phyloP scores from a whole-genome alignment of 169 alveolate species.

The Plasmodium ovale region DNA sequence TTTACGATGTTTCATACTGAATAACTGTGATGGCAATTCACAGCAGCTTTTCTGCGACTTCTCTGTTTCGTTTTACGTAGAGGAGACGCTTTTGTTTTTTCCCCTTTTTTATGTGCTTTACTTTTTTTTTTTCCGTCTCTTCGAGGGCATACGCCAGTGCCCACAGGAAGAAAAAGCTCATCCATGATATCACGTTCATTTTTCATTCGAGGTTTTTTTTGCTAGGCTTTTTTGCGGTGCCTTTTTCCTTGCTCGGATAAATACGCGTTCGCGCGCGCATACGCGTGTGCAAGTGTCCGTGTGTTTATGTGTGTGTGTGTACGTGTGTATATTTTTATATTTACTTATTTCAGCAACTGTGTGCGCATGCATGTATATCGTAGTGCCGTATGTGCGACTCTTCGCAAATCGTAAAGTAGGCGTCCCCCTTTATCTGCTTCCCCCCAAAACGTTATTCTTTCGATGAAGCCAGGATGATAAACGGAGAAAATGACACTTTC shows the following conservation, averaged over 20 bases:
- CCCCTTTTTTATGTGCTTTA: not conserved
- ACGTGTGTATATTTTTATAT: not conserved
- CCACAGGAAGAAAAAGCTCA: not conserved
- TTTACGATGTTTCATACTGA: not conserved
- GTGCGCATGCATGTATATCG: too few relatives aligned
- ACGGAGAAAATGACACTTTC: too few relatives aligned
- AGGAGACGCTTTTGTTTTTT: not conserved
- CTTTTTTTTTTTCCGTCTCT: not conserved
- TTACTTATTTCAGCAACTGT: too few relatives aligned
- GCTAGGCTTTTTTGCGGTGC: too few relatives aligned
- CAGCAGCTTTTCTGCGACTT: too few relatives aligned
- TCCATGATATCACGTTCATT: slow-evolving; percentile 1
- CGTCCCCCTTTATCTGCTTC: too few relatives aligned
- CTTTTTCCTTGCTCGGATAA: not conserved
- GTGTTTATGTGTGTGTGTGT: not conserved
- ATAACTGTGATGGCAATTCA: not conserved
- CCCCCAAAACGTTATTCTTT: too few relatives aligned
- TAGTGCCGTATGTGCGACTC: too few relatives aligned
- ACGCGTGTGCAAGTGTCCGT: not conserved
- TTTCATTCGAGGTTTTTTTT: too few relatives aligned
- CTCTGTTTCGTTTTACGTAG: too few relatives aligned
- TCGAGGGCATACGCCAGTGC: slow-evolving; percentile 1
- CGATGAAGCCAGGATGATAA: too few relatives aligned
- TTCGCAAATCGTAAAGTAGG: too few relatives aligned
- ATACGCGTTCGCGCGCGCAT: not conserved